Evolutionary conservation across 257 asterid genomes (phyloP), one percentile per base, ranked within the genome.

Genomic region (Salvia hispanica): DNA sequence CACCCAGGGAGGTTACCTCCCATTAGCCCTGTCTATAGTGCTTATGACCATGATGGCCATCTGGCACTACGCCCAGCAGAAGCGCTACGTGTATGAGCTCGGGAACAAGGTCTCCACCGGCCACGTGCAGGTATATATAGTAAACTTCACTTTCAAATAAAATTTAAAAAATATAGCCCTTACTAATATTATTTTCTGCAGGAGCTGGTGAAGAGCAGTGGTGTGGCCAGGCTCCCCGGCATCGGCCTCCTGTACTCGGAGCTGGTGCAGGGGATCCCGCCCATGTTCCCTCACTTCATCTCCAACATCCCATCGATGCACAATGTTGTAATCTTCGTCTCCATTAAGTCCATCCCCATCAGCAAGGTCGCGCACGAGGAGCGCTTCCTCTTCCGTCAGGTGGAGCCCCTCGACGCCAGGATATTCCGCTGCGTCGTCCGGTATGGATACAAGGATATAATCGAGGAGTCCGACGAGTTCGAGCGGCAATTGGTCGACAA

Each of bases 261-360:
- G 12, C 76, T 89, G 0, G 96, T 87, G 0, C 93, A 89, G 25
- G 95, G 93, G 2, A 85, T 89, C 57, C 95, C 95, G 0, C 96
- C 92, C 0, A 87, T 89, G 14, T 85, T 87, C 28, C 74, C 87
- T 2, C 96, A 87, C 37, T 89, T 82, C 51, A 70, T 85, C 9
- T 45, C 85, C 5, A 89, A 87, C 36, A 36, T 89, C 0, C 89
- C 95, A 0, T 81, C 91, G 0, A 72, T 87, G 12, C 91, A 89
- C 39, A 85, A 95, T 0, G 81, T 89, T 3, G 43, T 83, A 0
- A 90, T 89, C 2, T 64, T 89, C 37, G 91, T 89, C 43, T 89
- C 96, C 4, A 82, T 89, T 8, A 89, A 89, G 76, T 77, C 89
- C 2, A 79, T 89, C 36, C 95, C 93, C 0, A 85, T 87, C 15